A percentile compares a stretch with the other conserved stretches of the same genome.
Conservation (phyloP, 176 grass and related monocot genomes). For the Rhynchospora pubera region DNA sequence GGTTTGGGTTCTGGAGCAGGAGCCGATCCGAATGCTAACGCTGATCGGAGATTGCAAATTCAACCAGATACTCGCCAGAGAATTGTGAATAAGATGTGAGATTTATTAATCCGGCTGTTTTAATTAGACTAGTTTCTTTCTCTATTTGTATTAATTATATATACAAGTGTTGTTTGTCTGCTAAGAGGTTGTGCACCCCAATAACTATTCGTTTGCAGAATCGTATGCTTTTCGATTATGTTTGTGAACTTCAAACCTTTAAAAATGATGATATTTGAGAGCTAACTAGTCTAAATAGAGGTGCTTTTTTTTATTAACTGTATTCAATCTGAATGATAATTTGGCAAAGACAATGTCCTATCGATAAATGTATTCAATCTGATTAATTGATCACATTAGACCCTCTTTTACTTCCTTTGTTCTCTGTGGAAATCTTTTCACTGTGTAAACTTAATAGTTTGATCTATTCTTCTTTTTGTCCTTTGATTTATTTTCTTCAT, state of each 20-base stretch:
- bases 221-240: neutral
- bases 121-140: neutral
- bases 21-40: too few species aligned
- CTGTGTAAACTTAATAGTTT: neutral
- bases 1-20: too few species aligned
- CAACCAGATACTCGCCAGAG: slow-evolving; percentile 39
- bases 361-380: neutral
- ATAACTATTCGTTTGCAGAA: neutral
- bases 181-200: neutral
- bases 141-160: neutral
- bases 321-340: neutral
- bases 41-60: neutral
- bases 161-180: neutral
- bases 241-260: neutral
- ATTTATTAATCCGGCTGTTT: neutral
- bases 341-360: neutral
- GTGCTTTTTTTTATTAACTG: too few species aligned
- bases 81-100: slow-evolving; percentile 19
- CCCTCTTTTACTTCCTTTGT: neutral
- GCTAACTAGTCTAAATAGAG: neutral
- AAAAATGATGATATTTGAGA: neutral
- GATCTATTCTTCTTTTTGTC: neutral
- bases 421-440: neutral
- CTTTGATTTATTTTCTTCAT: neutral
- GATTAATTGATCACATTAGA: neutral